Percentiles rank a stretch among this genome's conserved stretches.
Evolutionary conservation across 2,329 filamentous ascomycete species (phyloP).

Genomic region (Beauveria brongniartii): DNA sequence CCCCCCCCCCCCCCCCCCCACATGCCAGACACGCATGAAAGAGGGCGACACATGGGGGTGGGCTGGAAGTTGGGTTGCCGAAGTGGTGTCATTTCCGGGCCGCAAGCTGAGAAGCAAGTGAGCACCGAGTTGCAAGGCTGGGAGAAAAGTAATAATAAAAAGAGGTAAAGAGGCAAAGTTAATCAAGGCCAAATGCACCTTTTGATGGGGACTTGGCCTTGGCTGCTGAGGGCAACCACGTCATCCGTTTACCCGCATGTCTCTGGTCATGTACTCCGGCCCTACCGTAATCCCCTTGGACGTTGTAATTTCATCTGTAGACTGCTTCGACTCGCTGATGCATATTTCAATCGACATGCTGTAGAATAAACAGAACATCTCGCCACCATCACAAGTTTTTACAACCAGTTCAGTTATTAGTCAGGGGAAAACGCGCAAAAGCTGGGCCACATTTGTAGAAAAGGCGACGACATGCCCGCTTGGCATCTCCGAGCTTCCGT

Average conservation of each 20-base stretch:
- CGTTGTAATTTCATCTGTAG: too few relatives aligned
- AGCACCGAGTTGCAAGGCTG: not conserved
- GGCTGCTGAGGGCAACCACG: not conserved
- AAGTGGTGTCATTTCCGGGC: slow-evolving; percentile 8
- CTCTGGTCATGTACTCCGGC: not conserved
- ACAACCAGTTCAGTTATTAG: not conserved
- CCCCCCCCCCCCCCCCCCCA: too few relatives aligned
- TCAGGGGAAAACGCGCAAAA: not conserved
- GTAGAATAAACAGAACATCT: not conserved
- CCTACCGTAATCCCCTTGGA: too few relatives aligned
- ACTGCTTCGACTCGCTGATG: too few relatives aligned
- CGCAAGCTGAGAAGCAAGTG: not conserved
- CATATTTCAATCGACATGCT: too few relatives aligned
- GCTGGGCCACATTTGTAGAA: not conserved
- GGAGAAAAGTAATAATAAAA: not conserved
- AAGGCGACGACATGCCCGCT: not conserved
- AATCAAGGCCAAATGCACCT: not conserved
- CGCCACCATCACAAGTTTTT: not conserved
- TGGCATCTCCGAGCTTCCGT: slow-evolving; percentile 7
- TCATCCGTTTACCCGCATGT: not conserved
- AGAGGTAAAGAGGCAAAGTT: not conserved
- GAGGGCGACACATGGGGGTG: not conserved
- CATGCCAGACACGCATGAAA: not conserved
- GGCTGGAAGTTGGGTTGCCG: not conserved
- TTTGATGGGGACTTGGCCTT: slow-evolving; percentile 4